Evolutionary conservation across 345 rosid genomes (phyloP), one percentile per base, ranked within the genome.

Genomic region (Theobroma cacao): DNA sequence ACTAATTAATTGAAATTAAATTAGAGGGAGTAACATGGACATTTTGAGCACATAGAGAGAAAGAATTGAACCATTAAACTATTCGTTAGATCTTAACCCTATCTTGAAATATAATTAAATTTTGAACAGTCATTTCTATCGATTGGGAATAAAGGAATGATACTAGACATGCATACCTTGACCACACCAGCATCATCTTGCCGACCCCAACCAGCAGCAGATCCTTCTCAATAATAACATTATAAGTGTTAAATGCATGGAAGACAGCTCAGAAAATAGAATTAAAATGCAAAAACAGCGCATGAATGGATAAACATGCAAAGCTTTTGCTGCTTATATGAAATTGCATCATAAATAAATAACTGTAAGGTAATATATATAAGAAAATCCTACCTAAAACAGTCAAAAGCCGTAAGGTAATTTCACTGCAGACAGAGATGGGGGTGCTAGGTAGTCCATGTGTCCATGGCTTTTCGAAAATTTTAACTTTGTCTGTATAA

Each of bases 201-300:
- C 78, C 94, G 85, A 78, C 99, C 98, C 97, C 97, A 95, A 45
- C 99, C 98, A 71, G 98, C 95, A 83, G 99, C 97, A 20, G 98
- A 95, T 63, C 98, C 98, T 95, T 89, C 56, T 76, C 80, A 40
- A 81, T 15, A 61, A 66, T 73, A 72, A 75, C 47, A 56, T 40
- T 3, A 45, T 8, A 26, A 75, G 63, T 50, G 40, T 77, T 58
- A 58, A 40, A 3, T 6, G 31, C 47, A 50, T 4, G 75, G 8
- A 52, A 33, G 28, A 50, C 41, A 34, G 15, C 65, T 30, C 53
- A 33, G 10, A 43, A 24, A 72, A 47, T 58, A 9, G 45, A 9
- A 72, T 65, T 52, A 22, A 59, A 26, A 59, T 55, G 22, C 65
- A 11, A 12, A 38, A 43, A 48, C 66, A 43, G 59, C 7, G 9